phyloP scores from a whole-genome alignment of 2,329 filamentous ascomycete species.

The Xylariaceae sp. region DNA sequence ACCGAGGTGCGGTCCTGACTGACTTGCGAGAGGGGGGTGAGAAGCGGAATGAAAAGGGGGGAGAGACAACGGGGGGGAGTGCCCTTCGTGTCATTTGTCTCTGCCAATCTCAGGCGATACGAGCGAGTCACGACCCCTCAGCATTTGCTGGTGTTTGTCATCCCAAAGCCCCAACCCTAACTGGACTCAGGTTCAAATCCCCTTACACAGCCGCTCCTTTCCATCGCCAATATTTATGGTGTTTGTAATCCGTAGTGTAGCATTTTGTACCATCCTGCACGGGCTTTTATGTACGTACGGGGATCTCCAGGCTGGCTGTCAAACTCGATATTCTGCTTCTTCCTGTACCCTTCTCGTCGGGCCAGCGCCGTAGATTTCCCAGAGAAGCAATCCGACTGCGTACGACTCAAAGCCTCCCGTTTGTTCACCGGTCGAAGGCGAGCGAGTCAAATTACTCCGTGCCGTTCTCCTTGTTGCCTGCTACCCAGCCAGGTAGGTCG shows the following conservation, averaged over 20 bases:
- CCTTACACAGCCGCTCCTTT: slow-evolving; percentile 3
- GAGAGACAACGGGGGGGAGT: slow-evolving; percentile 4
- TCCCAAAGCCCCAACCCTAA: slow-evolving; percentile 11
- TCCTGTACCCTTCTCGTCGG: slow-evolving; percentile 1
- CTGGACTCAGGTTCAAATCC: slow-evolving; percentile 2
- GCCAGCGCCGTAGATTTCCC: slow-evolving; percentile 3
- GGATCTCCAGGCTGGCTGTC: slow-evolving; percentile 8
- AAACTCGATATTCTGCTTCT: slow-evolving; percentile 4
- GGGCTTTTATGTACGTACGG: slow-evolving; percentile 13
- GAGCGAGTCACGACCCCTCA: slow-evolving; percentile 2
- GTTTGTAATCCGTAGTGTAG: slow-evolving; percentile 5
- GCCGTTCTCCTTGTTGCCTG: slow-evolving; percentile 3
- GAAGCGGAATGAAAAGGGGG: not conserved
- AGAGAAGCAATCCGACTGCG: slow-evolving; percentile 10
- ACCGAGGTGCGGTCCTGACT: not conserved
- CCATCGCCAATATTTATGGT: slow-evolving; percentile 1
- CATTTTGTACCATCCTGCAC: slow-evolving; percentile 11
- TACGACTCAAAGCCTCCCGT: slow-evolving; percentile 14
- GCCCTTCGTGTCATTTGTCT: not conserved
- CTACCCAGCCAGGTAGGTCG: not conserved
- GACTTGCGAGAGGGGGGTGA: not conserved
- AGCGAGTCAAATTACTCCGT: slow-evolving; percentile 12
- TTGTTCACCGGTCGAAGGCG: slow-evolving; percentile 15
- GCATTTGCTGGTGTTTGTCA: slow-evolving; percentile 9
- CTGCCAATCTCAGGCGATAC: not conserved